Conservation (phyloP, 1,284 basidiomycete genomes). For the Boletus smithii region DNA sequence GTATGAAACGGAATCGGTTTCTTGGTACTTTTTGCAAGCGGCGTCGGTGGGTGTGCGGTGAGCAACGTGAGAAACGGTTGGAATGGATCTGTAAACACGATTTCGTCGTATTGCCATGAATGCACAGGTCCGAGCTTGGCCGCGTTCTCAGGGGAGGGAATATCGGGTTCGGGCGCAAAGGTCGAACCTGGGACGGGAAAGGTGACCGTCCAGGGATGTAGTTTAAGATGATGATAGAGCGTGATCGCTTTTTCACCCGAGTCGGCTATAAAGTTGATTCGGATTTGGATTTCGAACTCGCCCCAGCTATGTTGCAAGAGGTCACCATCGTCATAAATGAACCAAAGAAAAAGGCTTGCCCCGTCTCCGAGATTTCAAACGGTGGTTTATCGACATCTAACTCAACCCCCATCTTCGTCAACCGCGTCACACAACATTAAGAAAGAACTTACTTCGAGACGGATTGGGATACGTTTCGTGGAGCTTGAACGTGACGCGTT, state of each 20-base stretch:
- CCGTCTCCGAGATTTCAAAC: constrained; percentile 94
- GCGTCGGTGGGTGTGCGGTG: constrained; percentile 79
- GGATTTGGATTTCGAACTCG: constrained; percentile 96
- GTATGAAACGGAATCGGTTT: constrained; percentile 69
- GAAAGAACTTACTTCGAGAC: constrained; percentile 88
- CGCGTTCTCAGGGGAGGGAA: constrained; percentile 61
- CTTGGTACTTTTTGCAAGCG: constrained; percentile 63
- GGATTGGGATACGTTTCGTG: constrained; percentile 97
- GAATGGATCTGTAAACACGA: constrained; percentile 95
- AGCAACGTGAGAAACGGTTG: constrained; percentile 85
- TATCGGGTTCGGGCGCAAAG: constrained; percentile 50
- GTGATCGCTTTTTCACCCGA: constrained; percentile 88
- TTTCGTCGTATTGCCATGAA: constrained; percentile 99
- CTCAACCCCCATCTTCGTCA: not conserved
- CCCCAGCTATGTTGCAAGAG: constrained; percentile 71
- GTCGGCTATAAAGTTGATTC: constrained; percentile 90
- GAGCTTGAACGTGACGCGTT: constrained; percentile 94
- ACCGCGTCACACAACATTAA: no score
- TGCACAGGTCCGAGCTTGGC: constrained; percentile 77
- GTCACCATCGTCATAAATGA: not conserved
- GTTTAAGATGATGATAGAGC: constrained; percentile 90
- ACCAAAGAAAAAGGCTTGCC: constrained; percentile 43
- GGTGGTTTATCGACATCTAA: constrained; percentile 90
- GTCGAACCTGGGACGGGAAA: constrained; percentile 21
- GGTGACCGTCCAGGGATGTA: constrained; percentile 84